These are phyloP conservation scores for Lineolata rhizophorae DNA, from an alignment of 495 filamentous ascomycete species.

Conservation along the genomic window DNA sequence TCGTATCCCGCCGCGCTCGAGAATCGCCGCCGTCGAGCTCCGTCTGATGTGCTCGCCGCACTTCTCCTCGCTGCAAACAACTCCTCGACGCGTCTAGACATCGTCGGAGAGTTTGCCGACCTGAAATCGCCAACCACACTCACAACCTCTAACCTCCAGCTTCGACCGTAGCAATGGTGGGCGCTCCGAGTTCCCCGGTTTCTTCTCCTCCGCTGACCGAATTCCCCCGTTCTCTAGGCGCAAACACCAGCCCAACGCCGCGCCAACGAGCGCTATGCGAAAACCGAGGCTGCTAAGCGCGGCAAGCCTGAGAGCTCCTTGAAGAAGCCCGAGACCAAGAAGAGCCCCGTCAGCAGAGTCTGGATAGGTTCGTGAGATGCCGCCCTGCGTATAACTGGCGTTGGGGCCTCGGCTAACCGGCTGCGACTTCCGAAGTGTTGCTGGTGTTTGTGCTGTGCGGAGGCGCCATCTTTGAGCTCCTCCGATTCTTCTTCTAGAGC, in stretches of 20 bases:
- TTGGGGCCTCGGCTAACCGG: too few relatives aligned
- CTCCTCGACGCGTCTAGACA: too few relatives aligned
- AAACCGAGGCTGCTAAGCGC: conserved; percentile 54
- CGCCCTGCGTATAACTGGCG: background rate
- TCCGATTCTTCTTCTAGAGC: conserved; percentile 56
- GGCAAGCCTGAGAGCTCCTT: conserved; percentile 53
- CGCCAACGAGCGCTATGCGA: conserved; percentile 68
- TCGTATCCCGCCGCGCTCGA: too few relatives aligned
- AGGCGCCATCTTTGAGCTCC: conserved; percentile 59
- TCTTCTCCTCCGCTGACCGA: background rate
- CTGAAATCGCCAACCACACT: too few relatives aligned
- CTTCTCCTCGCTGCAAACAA: too few relatives aligned
- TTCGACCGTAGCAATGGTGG: background rate
- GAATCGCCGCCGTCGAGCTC: too few relatives aligned
- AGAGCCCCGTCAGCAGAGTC: conserved; percentile 54
- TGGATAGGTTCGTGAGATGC: conserved; percentile 55
- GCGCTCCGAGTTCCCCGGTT: background rate
- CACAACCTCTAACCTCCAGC: too few relatives aligned
- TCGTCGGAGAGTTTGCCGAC: too few relatives aligned
- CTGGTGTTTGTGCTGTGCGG: conserved; percentile 71
- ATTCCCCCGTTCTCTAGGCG: conserved; percentile 34
- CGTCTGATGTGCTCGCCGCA: too few relatives aligned
- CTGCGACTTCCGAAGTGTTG: conserved; percentile 39
- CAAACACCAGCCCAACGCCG: conserved; percentile 89
- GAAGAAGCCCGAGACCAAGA: conserved; percentile 39